Evolutionary conservation across 1,284 basidiomycete genomes (phyloP), one percentile per base, ranked within the genome.

Genomic region (Papiliotrema nemorosa): DNA sequence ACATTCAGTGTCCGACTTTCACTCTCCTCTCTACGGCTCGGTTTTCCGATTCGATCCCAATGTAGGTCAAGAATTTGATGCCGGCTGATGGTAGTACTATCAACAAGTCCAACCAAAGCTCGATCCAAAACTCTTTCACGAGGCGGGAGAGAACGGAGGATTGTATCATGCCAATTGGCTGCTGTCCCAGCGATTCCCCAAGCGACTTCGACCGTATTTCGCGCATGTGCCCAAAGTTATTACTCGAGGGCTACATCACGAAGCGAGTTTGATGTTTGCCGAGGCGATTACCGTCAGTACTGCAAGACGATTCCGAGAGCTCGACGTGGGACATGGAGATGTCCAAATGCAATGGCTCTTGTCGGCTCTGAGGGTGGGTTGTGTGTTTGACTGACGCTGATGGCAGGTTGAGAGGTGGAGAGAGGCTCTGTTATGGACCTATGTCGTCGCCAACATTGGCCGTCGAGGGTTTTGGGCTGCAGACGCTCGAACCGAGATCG

Each of bases 401-500:
- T 18, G 4, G 7, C 44, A 67, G 63, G 63, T 73, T 3, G 72
- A 74, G 42, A 59, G 72, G 9, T 74, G 72, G 72, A 56, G 72
- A 29, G 71, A 73, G 53, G 72, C 67, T 3, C 43, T 74, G 18
- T 53, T 74, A 10, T 74, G 72, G 72, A 69, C 69, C 1, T 74
- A 61, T 49, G 39, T 60, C 10, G 70, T 74, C 1, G 69, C 64
- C 18, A 66, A 68, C 26, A 53, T 72, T 3, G 69, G 70, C 9
- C 13, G 53, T 13, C 38, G 51, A 33, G 67, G 61, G 3, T n/a
- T 44, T 0, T 73, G 70, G 71, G 54, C 54, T 20, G 39, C 52
- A 10, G 43, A 48, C 4, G 65, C 66, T 2, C 62, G 73, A 9
- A 33, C 44, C 0, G 60, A 60, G 13, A 42, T 75, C 16, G 51